Percentiles rank a stretch among this genome's conserved stretches.
These are phyloP conservation scores for Serpula lacrymans DNA, from an alignment of 768 basidiomycete species.

Conservation along the genomic window DNA sequence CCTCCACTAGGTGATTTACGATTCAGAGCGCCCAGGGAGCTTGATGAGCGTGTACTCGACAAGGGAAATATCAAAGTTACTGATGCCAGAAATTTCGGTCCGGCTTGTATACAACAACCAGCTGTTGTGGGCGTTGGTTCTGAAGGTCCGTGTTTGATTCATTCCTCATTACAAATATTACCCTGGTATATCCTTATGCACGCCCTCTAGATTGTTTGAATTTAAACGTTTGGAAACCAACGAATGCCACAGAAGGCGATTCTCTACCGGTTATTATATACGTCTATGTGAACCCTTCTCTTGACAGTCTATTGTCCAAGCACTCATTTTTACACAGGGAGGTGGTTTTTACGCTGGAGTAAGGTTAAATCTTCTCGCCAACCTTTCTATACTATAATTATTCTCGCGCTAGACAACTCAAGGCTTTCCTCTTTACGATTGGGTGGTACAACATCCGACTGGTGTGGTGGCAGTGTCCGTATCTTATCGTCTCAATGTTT, in stretches of 20 bases:
- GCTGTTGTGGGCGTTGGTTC: constrained; percentile 43
- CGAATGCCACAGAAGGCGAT: constrained; percentile 28
- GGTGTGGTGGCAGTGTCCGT: constrained; percentile 34
- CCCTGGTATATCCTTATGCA: constrained; percentile 1
- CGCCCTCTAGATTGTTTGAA: constrained; percentile 37
- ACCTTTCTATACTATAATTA: neutral
- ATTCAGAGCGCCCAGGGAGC: constrained; percentile 34
- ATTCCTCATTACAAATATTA: too few species aligned
- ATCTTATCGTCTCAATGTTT: constrained; percentile 27
- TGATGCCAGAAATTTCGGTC: constrained; percentile 44
- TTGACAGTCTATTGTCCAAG: neutral
- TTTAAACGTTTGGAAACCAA: constrained; percentile 42
- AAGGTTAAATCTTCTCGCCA: neutral
- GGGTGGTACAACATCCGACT: constrained; percentile 38
- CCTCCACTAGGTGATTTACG: constrained; percentile 48
- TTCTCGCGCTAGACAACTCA: constrained; percentile 32
- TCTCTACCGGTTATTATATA: constrained; percentile 41
- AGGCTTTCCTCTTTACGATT: constrained; percentile 46
- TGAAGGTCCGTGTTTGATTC: constrained; percentile 30
- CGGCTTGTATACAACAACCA: constrained; percentile 44
- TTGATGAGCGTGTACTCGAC: constrained; percentile 30
- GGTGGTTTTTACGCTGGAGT: constrained; percentile 39
- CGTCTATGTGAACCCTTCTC: constrained; percentile 32
- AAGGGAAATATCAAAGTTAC: constrained; percentile 19
- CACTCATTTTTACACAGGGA: constrained; percentile 28